A percentile compares a stretch with the other conserved stretches of the same genome.
These are phyloP conservation scores for Penicillium cosmopolitanum DNA, from an alignment of 495 filamentous ascomycete species.

Conservation along the genomic window DNA sequence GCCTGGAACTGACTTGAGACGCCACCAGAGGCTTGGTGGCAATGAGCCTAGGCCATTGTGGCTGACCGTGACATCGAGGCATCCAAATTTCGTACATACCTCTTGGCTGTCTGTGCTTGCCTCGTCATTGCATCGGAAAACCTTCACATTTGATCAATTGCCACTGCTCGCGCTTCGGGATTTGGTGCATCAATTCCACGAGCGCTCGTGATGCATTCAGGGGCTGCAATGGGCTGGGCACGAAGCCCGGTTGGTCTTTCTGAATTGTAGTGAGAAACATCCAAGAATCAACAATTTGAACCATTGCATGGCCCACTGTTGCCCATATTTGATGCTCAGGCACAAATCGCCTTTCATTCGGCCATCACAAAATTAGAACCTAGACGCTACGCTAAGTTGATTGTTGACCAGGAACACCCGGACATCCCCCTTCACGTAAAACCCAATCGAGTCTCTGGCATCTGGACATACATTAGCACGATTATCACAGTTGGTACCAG, in stretches of 20 bases:
- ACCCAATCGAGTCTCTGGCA: slow-evolving; percentile 12
- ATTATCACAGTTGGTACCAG: slow-evolving; percentile 14
- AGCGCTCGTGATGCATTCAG: slow-evolving; percentile 7
- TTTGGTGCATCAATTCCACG: slow-evolving; percentile 2
- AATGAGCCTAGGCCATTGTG: slow-evolving; percentile 13
- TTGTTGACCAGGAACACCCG: neutral
- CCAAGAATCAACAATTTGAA: neutral
- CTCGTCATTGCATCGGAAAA: neutral
- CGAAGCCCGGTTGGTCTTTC: neutral
- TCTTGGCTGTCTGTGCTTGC: slow-evolving; percentile 6
- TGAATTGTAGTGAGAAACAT: no score
- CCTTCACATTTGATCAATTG: slow-evolving; percentile 1
- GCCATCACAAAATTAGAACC: slow-evolving; percentile 12
- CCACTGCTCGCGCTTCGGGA: neutral
- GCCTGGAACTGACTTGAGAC: slow-evolving; percentile 10
- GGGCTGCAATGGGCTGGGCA: neutral
- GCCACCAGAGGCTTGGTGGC: slow-evolving; percentile 22
- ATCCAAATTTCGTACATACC: slow-evolving; percentile 20
- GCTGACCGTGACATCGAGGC: slow-evolving; percentile 14
- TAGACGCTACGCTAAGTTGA: neutral
- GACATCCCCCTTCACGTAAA: slow-evolving; percentile 12
- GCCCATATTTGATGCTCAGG: slow-evolving; percentile 15
- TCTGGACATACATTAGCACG: slow-evolving; percentile 23
- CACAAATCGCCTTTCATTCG: slow-evolving; percentile 6
- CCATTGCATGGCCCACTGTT: neutral